phyloP scores from a whole-genome alignment of 805 yeast species.

The Naumovozyma castellii region DNA sequence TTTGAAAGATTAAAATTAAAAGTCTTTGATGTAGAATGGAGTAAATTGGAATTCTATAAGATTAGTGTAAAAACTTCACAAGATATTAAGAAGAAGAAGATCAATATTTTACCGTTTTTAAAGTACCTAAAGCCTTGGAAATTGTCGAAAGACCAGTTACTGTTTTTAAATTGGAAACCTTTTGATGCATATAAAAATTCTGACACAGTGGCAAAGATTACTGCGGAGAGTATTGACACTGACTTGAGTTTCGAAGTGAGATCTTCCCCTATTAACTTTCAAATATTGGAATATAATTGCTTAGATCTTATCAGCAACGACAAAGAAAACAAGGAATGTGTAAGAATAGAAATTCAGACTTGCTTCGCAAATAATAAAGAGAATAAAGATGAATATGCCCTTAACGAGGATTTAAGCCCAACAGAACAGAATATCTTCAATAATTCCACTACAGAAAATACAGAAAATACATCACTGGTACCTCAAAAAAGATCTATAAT shows the following conservation, averaged over 20 bases:
- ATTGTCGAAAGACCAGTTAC: conserved; percentile 8
- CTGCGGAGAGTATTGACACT: background rate
- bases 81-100: no score
- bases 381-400: background rate
- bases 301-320: no score
- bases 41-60: conserved; percentile 16
- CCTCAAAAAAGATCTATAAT: conserved; percentile 19
- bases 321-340: no score
- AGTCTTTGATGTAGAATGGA: conserved; percentile 11
- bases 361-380: no score
- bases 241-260: no score
- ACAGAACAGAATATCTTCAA: background rate
- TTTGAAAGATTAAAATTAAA: conserved; percentile 3
- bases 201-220: background rate
- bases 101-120: background rate
- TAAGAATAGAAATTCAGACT: no score
- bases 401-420: background rate
- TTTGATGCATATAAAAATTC: conserved; percentile 3
- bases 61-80: background rate
- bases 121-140: conserved; percentile 8
- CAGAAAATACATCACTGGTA: conserved; percentile 10
- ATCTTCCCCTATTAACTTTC: no score
- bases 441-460: background rate
- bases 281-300: no score
- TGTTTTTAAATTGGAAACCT: conserved; percentile 17